Evolutionary conservation across 352 stramenopile genomes (phyloP), one percentile per base, ranked within the genome.

Genomic region (Phytophthora vignae): DNA sequence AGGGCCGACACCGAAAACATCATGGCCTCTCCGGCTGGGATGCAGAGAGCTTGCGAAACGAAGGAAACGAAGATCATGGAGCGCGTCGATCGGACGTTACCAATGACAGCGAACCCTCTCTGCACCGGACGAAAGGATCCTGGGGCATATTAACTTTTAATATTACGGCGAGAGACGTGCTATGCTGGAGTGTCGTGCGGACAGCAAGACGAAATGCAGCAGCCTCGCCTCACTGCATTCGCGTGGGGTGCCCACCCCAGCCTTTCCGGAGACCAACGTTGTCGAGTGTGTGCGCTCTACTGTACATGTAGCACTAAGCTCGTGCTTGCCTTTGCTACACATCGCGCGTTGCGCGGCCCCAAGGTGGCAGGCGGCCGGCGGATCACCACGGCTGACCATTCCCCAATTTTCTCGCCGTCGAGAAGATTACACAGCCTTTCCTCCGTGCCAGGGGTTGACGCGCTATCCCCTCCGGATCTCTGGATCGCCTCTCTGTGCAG

Each of bases 381-480:
- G 33, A 40, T 15, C 12, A 40, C 57, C 54, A n/a, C n/a, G n/a
- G n/a, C n/a, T n/a, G n/a, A 15, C 36, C 66, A 73, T 73, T 74
- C 54, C 36, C 60, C 67, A 74, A 74, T 74, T 70, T 69, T 74
- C 60, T 74, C 67, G 67, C 10, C 44, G 44, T 62, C 38, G 67
- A 70, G 67, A 74, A 69, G 61, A 74, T 74, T 74, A 74, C 55
- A 74, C 44, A 64, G 40, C 61, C 27, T 52, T 67, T 57, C 60
- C 61, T 74, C 55, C 55, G 25, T 64, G 36, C 59, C 66, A 68
- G 66, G 27, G 27, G 59, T 73, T 64, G 66, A 73, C 66, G 55
- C 55, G 55, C 64, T 70, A 65, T 22, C n/a, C 57, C 48, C 7
- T 55, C 50, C 65, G 48, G 15, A 61, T 66, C 65, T 72, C 46